These are phyloP conservation scores for Phytophthora hibernalis DNA, from an alignment of 352 stramenopile genomes.

Conservation along the genomic window DNA sequence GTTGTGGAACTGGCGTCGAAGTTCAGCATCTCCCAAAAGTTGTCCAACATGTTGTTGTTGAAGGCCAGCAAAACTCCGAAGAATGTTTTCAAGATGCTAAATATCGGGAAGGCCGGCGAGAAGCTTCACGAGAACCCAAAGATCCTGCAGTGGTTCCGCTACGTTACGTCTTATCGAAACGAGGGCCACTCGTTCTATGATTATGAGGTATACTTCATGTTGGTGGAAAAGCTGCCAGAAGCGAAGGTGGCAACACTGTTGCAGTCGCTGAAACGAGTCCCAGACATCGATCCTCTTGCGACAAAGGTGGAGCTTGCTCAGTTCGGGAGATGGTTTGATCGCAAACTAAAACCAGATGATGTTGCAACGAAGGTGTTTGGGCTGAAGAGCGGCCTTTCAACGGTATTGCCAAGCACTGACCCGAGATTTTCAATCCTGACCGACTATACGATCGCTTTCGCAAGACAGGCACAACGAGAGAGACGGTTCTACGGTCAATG, in stretches of 20 bases:
- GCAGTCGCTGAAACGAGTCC: not conserved
- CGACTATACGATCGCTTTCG: too few species aligned
- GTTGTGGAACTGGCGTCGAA: not conserved
- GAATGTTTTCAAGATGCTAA: not conserved
- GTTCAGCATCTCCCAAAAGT: not conserved
- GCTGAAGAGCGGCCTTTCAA: not conserved
- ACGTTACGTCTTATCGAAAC: not conserved
- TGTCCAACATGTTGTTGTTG: not conserved
- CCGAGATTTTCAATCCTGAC: not conserved
- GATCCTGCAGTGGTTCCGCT: not conserved
- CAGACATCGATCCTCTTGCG: not conserved
- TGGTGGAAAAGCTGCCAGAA: too few species aligned
- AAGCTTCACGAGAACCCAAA: not conserved
- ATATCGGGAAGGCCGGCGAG: not conserved
- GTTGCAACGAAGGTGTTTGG: not conserved
- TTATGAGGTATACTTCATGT: not conserved
- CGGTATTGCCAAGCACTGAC: not conserved
- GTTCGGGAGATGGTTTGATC: not conserved
- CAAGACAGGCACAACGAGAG: too few species aligned
- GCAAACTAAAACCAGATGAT: not conserved
- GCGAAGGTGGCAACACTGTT: not conserved
- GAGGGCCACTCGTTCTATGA: not conserved
- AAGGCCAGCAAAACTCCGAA: not conserved
- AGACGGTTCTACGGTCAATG: too few species aligned
- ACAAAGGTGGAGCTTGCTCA: not conserved